Base-by-base conservation (phyloP, 768 basidiomycete genomes). In the Termitomyces sp. region DNA sequence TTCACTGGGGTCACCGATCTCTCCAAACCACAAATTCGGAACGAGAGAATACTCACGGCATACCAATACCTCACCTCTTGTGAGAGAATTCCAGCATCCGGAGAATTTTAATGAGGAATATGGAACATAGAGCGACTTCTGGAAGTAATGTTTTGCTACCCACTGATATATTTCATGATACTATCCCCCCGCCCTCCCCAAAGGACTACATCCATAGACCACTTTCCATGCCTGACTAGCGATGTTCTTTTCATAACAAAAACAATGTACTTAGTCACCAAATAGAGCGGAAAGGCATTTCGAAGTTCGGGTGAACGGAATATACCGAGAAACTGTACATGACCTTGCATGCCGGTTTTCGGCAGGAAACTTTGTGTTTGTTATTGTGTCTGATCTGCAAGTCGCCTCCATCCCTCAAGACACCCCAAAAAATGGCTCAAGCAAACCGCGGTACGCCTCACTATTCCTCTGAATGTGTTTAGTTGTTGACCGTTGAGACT, bases 401-500 rank as follows among this genome's bases (percentile, higher is more conserved):
- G 50, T 54, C 54, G 52, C 47, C 56, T 51, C 53, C 59, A 48
- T 61, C 58, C 67, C 67, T 71, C 66, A 68, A 69, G 65, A 68
- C 64, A 58, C 64, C 58, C 48, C 57, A 59, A 61, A 66, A 70
- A 74, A 74, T 74, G 73, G 70, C 72, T 30, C 6, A 13, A 64
- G 61, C 63, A 62, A 61, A 59, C 61, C 70, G 69, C 65, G 71
- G 72, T 70, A 64, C 55, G 52, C 26, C 20, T 42, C 24, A 20
- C 3, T 16, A 6, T 9, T 30, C 30, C 26, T 18, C 22, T 30
- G 65, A 56, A 38, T 38, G 14, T 33, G 53, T 22, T 38, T 48
- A 14, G 50, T 58, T 49, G 50, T 59, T 52, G 6, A 22, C 35
- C 43, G 20, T 33, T 45, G 24, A 53, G 58, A 26, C 30, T 6